phyloP scores from a whole-genome alignment of 805 yeast species.

The Henningerozyma blattae region DNA sequence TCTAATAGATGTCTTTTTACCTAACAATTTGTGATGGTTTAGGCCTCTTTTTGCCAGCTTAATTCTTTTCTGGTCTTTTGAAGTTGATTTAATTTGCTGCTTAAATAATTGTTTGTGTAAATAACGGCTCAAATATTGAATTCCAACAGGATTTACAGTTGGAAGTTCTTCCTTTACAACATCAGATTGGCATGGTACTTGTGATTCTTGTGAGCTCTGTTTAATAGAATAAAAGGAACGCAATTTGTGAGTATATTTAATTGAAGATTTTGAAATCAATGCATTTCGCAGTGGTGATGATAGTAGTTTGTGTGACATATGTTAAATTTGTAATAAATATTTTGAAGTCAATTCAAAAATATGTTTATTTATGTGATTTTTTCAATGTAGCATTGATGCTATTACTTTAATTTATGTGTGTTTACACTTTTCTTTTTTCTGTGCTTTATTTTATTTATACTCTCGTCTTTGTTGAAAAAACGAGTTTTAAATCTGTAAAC shows the following conservation, averaged over 20 bases:
- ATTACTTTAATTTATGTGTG: too few relatives aligned
- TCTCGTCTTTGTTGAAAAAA: too few relatives aligned
- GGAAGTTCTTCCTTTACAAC: slow-evolving; percentile 28
- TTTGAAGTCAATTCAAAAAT: too few relatives aligned
- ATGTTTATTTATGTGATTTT: too few relatives aligned
- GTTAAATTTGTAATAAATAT: neutral
- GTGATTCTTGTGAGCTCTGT: neutral
- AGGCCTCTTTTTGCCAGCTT: slow-evolving; percentile 52
- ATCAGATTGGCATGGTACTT: neutral
- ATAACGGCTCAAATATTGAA: slow-evolving; percentile 55
- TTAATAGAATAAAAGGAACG: neutral
- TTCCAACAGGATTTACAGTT: slow-evolving; percentile 64
- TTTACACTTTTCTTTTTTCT: too few relatives aligned
- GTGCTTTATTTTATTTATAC: too few relatives aligned
- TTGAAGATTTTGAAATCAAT: neutral
- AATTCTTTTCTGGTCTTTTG: slow-evolving; percentile 26
- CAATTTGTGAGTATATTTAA: neutral
- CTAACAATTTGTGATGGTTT: slow-evolving; percentile 50
- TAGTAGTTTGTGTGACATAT: too few relatives aligned
- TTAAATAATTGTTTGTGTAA: slow-evolving; percentile 50
- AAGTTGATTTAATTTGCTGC: slow-evolving; percentile 12
- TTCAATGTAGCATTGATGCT: too few relatives aligned
- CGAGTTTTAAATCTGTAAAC: too few relatives aligned
- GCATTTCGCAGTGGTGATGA: neutral
- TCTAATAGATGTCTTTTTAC: slow-evolving; percentile 53